Conservation (phyloP, 805 yeast genomes). For the Barnettozyma sucrosica region DNA sequence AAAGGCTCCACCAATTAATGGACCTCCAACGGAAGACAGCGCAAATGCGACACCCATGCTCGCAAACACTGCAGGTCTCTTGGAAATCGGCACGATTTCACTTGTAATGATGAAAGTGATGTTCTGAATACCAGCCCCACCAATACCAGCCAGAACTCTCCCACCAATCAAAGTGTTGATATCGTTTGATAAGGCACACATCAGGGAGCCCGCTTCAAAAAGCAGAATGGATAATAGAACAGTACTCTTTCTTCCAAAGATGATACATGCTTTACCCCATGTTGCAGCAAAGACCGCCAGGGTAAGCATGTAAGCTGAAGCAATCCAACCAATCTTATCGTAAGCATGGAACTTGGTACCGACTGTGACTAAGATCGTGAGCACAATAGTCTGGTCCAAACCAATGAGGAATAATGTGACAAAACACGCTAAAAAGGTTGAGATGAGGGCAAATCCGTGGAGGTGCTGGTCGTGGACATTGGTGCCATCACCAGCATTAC, state of each 20-base stretch:
- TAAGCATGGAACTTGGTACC: conserved; percentile 44
- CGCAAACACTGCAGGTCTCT: conserved; percentile 20
- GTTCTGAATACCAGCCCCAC: conserved; percentile 64
- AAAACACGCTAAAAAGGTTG: conserved; percentile 17
- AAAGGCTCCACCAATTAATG: conserved; percentile 63
- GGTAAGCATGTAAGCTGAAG: conserved; percentile 47
- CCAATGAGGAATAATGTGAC: conserved; percentile 33
- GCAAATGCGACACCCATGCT: conserved; percentile 33
- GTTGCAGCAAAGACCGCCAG: conserved; percentile 45
- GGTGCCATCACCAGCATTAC: conserved; percentile 26
- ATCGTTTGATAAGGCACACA: conserved; percentile 46
- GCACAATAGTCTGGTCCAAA: conserved; percentile 50
- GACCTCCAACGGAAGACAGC: conserved; percentile 52
- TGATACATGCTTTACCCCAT: conserved; percentile 51
- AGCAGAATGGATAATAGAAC: conserved; percentile 22
- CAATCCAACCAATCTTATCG: conserved; percentile 51
- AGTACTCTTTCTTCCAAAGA: conserved; percentile 40
- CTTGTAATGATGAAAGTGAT: conserved; percentile 51
- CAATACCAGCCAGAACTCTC: conserved; percentile 63
- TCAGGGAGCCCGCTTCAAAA: conserved; percentile 58
- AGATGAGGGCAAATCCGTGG: conserved; percentile 4
- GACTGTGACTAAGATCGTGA: conserved; percentile 43
- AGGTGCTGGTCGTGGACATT: conserved; percentile 16
- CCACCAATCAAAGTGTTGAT: conserved; percentile 67
- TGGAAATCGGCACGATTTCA: conserved; percentile 37